These are phyloP conservation scores for Zymoseptoria brevis DNA, from an alignment of 2,329 filamentous ascomycete genomes.

Conservation along the genomic window DNA sequence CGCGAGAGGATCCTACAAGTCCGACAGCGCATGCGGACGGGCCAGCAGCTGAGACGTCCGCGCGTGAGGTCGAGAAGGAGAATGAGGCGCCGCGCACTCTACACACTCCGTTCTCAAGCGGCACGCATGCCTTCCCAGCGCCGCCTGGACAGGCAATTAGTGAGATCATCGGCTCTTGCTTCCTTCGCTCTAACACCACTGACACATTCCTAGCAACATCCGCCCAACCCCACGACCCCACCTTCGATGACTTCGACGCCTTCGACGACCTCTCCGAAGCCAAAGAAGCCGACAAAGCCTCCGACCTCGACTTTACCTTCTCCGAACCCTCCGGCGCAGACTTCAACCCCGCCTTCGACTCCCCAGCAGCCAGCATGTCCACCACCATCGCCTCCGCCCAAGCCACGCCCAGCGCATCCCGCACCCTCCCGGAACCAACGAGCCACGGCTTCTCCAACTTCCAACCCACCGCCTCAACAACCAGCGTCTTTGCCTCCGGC, in stretches of 20 bases:
- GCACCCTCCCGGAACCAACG: conserved; percentile 9
- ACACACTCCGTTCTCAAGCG: conserved; percentile 9
- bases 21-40: conserved; percentile 6
- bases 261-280: conserved; percentile 80
- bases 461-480: conserved; percentile 10
- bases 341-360: conserved; percentile 77
- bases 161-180: background rate
- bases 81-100: conserved; percentile 4
- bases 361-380: conserved; percentile 44
- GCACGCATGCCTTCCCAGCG: conserved; percentile 4
- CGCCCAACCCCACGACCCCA: conserved; percentile 35
- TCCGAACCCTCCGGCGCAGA: conserved; percentile 52
- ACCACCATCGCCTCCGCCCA: conserved; percentile 38
- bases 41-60: conserved; percentile 5
- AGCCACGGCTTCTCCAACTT: conserved; percentile 24
- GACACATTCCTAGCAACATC: background rate
- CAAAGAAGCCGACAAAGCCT: conserved; percentile 62
- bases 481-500: conserved; percentile 8
- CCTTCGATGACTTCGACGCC: conserved; percentile 68
- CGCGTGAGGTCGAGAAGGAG: conserved; percentile 8
- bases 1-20: conserved; percentile 45
- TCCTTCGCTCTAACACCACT: background rate
- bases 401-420: conserved; percentile 31
- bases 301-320: conserved; percentile 67
- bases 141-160: background rate